These are phyloP conservation scores for Boletus huronensis DNA, from an alignment of 768 basidiomycete species.

Conservation along the genomic window DNA sequence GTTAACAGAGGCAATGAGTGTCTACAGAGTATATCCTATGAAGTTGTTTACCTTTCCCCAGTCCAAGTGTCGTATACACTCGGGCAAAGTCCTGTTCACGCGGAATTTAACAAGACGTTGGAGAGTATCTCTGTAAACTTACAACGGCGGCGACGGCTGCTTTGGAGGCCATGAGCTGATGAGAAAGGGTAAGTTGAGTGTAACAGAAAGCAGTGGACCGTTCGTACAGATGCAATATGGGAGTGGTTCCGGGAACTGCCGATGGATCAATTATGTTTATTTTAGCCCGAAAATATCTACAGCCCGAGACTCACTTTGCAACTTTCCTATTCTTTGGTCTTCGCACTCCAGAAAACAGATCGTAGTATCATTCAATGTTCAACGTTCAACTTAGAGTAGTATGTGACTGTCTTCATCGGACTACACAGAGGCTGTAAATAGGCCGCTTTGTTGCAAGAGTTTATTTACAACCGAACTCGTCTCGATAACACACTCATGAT, in stretches of 20 bases:
- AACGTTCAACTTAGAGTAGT: no score
- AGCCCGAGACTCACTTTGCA: no score
- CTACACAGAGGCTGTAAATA: not conserved
- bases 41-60: slow-evolving; percentile 69
- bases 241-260: slow-evolving; percentile 29
- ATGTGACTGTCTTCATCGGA: not conserved
- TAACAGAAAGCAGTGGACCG: slow-evolving; percentile 1
- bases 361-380: no score
- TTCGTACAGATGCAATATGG: slow-evolving; percentile 14
- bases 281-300: slow-evolving; percentile 1
- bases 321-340: no score
- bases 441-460: not conserved
- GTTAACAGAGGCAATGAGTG: slow-evolving; percentile 10
- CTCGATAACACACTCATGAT: not conserved
- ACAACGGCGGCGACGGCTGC: slow-evolving; percentile 66
- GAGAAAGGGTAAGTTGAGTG: not conserved
- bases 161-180: slow-evolving; percentile 62
- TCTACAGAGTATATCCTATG: not conserved
- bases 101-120: slow-evolving; percentile 1
- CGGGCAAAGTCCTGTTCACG: slow-evolving; percentile 71
- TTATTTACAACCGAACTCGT: not conserved
- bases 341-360: no score
- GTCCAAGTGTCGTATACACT: slow-evolving; percentile 75
- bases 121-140: slow-evolving; percentile 22
- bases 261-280: slow-evolving; percentile 6